Evolutionary conservation across 2,329 filamentous ascomycete species (phyloP).

Genomic region (Talaromyces atroroseus): DNA sequence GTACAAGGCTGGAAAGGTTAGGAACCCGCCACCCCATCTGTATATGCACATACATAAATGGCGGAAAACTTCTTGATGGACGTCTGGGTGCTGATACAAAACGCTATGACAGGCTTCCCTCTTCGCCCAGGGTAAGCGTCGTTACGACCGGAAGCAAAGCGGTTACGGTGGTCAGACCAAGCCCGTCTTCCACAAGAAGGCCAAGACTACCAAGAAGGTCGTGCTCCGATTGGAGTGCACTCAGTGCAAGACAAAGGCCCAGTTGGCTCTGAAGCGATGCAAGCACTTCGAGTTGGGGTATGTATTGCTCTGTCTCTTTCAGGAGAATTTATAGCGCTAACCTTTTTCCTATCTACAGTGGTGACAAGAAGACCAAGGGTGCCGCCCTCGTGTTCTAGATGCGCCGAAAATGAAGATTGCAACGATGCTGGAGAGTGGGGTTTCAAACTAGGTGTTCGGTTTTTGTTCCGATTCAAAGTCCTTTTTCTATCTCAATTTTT

Average conservation of each 20-base stretch:
- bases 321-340: slow-evolving; percentile 36
- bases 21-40: slow-evolving; percentile 18
- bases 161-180: slow-evolving; percentile 99
- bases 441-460: slow-evolving; percentile 13
- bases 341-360: slow-evolving; percentile 54
- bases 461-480: slow-evolving; percentile 12
- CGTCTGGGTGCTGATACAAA: background rate
- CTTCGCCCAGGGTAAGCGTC: slow-evolving; percentile 98
- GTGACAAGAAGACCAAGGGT: slow-evolving; percentile 99
- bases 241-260: slow-evolving; percentile 94
- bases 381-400: slow-evolving; percentile 98
- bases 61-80: slow-evolving; percentile 2
- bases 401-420: slow-evolving; percentile 7
- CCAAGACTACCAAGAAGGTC: slow-evolving; percentile 99
- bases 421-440: slow-evolving; percentile 6
- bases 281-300: slow-evolving; percentile 99
- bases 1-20: slow-evolving; percentile 93
- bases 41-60: slow-evolving; percentile 6
- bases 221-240: slow-evolving; percentile 98
- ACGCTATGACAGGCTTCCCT: slow-evolving; percentile 62
- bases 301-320: slow-evolving; percentile 35
- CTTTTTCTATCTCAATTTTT: slow-evolving; percentile 2
- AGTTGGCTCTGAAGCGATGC: slow-evolving; percentile 98
- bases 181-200: slow-evolving; percentile 99
- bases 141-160: slow-evolving; percentile 98